phyloP scores from a whole-genome alignment of 441 rosid genomes.

The Arabidopsis hybrid region DNA sequence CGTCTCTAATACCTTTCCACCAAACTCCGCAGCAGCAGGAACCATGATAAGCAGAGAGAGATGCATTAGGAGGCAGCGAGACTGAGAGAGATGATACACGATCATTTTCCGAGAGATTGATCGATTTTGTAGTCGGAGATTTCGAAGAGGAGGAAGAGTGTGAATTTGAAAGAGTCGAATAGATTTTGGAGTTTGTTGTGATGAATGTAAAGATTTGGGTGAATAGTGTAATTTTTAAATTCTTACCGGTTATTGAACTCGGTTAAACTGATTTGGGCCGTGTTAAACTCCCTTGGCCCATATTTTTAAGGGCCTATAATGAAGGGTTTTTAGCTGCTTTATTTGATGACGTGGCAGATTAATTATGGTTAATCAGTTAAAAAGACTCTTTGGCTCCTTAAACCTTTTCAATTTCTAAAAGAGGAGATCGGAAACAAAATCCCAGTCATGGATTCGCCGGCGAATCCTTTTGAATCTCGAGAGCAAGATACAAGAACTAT shows the following conservation, averaged over 20 bases:
- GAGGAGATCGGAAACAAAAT: not conserved
- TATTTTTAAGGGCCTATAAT: too few species aligned
- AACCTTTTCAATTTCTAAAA: too few species aligned
- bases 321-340: not conserved
- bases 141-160: constrained; percentile 11
- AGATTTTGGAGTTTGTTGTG: not conserved
- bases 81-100: constrained; percentile 6
- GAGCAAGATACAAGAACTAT: not conserved
- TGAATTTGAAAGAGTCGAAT: not conserved
- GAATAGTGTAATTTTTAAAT: constrained; percentile 3
- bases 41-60: constrained; percentile 31
- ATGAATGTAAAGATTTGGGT: not conserved
- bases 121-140: constrained; percentile 5
- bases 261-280: constrained; percentile 4
- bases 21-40: constrained; percentile 23
- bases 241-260: constrained; percentile 11
- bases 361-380: not conserved
- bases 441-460: constrained; percentile 37
- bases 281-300: not conserved
- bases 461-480: constrained; percentile 25
- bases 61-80: constrained; percentile 10
- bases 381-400: too few species aligned
- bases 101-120: constrained; percentile 20
- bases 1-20: constrained; percentile 43
- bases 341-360: not conserved